Evolutionary conservation across 805 yeast genomes (phyloP), one percentile per base, ranked within the genome.

Genomic region (Candida vaughaniae): DNA sequence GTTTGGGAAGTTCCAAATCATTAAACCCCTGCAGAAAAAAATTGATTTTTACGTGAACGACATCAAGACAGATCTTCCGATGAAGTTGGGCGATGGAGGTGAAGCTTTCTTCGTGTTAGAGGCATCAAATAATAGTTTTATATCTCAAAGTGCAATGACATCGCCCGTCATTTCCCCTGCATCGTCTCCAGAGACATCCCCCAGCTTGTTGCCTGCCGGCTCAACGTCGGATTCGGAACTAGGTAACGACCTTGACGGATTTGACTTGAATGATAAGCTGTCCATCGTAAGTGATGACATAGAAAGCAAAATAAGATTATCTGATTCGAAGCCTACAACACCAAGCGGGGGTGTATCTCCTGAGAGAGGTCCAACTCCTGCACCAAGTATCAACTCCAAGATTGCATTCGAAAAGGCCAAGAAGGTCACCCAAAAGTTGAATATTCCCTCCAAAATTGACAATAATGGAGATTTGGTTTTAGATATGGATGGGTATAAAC

Each of bases 51-150:
- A 78, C 28, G 95, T 93, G 26, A 93, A 93, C 62, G 97, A 84
- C 25, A 74, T 74, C 42, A 71, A 79, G 31, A 84, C 95, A 0
- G 82, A 86, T 48, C 66, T 91, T 32, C 96, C 96, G 6, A 93
- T 93, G 98, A 93, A 93, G 59, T 67, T 93, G 30, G 95, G 96
- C 11, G 99, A 93, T 43, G 96, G 95, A 6, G 99, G 99, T 10
- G 99, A 93, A 60, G 99, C 98, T 0, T 89, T 89, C 57, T 93
- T 93, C 55, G 98, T 93, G 28, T 91, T 93, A 64, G 96, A 89
- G 53, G 85, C 96, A 1, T 74, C 73, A 26, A 76, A 73, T 29
- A 73, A 73, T 30, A 66, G 65, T 25, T 75, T 77, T 41, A 81
- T 93, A 16, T 95, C 96, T 1, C 69, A 73, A 38, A 84, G 84